These are phyloP conservation scores for Fagopyrum tataricum DNA, from an alignment of 148 eudicot species.

Conservation along the genomic window DNA sequence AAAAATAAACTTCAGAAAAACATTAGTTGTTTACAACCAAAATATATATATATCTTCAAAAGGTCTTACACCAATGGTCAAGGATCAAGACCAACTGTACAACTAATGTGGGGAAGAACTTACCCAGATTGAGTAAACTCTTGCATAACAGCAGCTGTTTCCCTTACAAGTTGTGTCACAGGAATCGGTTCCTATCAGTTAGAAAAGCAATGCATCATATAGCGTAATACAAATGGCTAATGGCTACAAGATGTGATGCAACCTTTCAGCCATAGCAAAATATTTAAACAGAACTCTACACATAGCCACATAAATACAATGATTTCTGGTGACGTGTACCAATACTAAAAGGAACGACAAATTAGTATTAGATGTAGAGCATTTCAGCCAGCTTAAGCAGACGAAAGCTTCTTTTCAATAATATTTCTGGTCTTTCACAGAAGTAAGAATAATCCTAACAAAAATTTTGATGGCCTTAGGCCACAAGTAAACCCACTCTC, in stretches of 20 bases:
- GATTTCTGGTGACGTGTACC: neutral
- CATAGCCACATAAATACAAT: neutral
- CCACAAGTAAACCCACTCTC: too few relatives aligned
- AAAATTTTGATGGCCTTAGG: too few relatives aligned
- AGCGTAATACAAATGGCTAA: neutral
- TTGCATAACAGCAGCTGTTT: conserved; percentile 99
- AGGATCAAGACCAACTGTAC: neutral
- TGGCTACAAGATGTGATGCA: conserved; percentile 1
- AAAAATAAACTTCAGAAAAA: neutral
- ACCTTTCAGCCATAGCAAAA: neutral
- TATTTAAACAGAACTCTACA: neutral
- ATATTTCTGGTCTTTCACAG: neutral
- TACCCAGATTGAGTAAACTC: conserved; percentile 99
- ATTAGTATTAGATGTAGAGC: neutral
- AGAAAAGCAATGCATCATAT: conserved; percentile 7
- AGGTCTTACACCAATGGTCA: neutral
- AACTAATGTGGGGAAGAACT: conserved; percentile 11
- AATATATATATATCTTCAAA: too few relatives aligned
- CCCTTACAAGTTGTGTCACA: conserved; percentile 94
- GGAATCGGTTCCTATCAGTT: conserved; percentile 77
- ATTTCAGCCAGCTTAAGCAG: neutral
- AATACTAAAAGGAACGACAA: neutral
- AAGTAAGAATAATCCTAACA: too few relatives aligned
- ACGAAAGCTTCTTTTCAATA: neutral
- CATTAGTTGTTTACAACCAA: neutral